Percentiles rank a stretch among this genome's conserved stretches.
Evolutionary conservation across 306 rosid species (phyloP).

Genomic region (Vigna mungo): DNA sequence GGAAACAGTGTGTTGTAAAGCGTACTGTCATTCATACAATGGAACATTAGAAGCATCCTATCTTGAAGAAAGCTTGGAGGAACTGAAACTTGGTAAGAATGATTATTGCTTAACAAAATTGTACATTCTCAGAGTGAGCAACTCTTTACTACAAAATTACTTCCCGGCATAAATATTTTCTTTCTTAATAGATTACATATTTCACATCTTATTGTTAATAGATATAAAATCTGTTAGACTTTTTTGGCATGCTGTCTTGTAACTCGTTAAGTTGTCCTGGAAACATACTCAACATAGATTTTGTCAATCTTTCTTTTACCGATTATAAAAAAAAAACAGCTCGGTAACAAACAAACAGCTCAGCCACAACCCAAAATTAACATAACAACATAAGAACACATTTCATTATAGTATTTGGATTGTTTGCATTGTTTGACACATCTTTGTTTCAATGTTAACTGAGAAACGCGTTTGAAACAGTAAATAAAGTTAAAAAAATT

Average conservation of each 20-base stretch:
- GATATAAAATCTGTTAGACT: neutral
- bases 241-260: neutral
- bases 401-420: too few species aligned
- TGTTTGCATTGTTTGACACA: too few species aligned
- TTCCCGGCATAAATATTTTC: neutral
- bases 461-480: too few species aligned
- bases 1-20: neutral
- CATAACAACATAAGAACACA: too few species aligned
- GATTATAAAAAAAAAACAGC: too few species aligned
- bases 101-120: neutral
- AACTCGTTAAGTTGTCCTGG: too few species aligned
- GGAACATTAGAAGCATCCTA: neutral
- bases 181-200: constrained; percentile 1
- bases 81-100: neutral
- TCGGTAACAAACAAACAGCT: too few species aligned
- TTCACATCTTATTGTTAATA: neutral
- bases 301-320: neutral
- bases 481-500: too few species aligned
- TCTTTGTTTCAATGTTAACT: too few species aligned
- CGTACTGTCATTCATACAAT: neutral
- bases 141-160: neutral
- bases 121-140: neutral
- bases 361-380: too few species aligned
- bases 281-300: neutral
- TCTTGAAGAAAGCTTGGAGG: constrained; percentile 13